Base-by-base conservation (phyloP, 2,329 filamentous ascomycete species). In the Grosmannia serpens region DNA sequence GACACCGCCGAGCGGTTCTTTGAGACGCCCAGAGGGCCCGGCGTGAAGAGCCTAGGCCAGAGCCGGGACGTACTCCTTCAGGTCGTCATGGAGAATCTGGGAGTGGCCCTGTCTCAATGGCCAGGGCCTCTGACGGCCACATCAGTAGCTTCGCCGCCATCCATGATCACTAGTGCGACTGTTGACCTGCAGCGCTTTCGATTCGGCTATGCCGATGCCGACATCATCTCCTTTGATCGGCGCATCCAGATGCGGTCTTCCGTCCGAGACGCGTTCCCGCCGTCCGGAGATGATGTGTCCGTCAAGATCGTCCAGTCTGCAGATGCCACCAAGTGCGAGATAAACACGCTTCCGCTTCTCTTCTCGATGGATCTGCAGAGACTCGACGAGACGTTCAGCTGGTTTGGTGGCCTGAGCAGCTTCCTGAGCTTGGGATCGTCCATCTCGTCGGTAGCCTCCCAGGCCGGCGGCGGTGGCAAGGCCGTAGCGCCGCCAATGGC, bases 381-480 rank as follows among this genome's bases (percentile, higher is more conserved):
- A 58, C 74, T 97, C 26, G 94, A 97, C 65, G 91, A 96, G 65
- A 89, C 89, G 0, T 84, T 97, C 60, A 83, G 84, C 58, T 90
- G 89, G 78, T 91, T 96, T 71, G 94, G 94, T 41, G 94, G 94
- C 0, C 75, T 99, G 50, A 96, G 91, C 69, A 90, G 91, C 63
- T 87, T 99, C 56, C 75, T 99, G 50, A 95, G 94, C 65, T 82
- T 96, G 69, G 89, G 91, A 62, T 88, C 82, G 60, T 96, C 92
- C 0, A 87, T 95, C 62, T 83, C 86, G 13, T 91, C 88, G 1
- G 87, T 82, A 60, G 79, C 83, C n/a, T 82, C 85, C 1, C 73
- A 55, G 26, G 38, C 35, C 4, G 51, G 35, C 75, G 41, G 41
- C 20, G 20, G 8, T n/a, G 41, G 41, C 20, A 44, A 46, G 17